Evolutionary conservation across 176 grass and related monocot genomes (phyloP).

Genomic region (Triticum urartu): DNA sequence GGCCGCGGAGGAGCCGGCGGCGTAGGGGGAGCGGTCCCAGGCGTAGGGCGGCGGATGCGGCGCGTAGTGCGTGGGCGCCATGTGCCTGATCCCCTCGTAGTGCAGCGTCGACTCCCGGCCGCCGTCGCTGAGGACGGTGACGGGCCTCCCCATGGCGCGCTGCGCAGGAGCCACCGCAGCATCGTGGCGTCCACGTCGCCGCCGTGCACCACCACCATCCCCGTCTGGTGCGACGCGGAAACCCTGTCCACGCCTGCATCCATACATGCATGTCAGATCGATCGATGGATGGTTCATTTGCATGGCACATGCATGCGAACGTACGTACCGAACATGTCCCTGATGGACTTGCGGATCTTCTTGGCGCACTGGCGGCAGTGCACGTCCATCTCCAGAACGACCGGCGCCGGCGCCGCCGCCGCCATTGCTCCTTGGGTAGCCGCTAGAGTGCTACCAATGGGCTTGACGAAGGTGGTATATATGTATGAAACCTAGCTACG

Average conservation of each 20-base stretch:
- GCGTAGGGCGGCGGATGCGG: neutral
- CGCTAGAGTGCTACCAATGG: no score
- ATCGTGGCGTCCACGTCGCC: neutral
- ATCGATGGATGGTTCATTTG: neutral
- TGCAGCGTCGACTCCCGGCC: neutral
- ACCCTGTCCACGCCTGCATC: neutral
- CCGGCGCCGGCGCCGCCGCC: no score
- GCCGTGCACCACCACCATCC: neutral
- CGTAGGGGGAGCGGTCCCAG: no score
- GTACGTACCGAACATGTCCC: neutral
- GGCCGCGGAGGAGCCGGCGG: no score
- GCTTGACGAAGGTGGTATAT: no score
- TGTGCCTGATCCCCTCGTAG: neutral
- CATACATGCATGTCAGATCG: neutral
- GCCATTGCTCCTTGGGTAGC: no score
- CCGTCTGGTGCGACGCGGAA: neutral
- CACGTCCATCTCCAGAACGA: neutral
- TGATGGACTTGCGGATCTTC: neutral
- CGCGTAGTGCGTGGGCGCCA: neutral
- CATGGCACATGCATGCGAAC: no score
- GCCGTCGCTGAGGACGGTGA: neutral
- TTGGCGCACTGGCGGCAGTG: neutral
- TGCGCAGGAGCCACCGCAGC: neutral
- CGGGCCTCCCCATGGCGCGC: neutral
- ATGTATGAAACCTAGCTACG: no score